phyloP scores from a whole-genome alignment of 768 basidiomycete species.

The Kwoniella shandongensis region DNA sequence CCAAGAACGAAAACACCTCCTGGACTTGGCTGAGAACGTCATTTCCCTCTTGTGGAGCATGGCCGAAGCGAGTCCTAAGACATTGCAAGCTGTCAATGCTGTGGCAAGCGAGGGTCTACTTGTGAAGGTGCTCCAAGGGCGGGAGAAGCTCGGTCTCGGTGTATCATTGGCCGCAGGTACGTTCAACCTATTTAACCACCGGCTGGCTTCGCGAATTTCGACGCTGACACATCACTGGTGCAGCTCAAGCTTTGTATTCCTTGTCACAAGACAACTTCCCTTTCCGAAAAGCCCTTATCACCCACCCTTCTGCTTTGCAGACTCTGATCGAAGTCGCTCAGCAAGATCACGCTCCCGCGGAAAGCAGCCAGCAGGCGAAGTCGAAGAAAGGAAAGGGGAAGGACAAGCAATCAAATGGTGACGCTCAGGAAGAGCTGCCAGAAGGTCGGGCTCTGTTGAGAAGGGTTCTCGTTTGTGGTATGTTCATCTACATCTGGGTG shows the following conservation, averaged over 20 bases:
- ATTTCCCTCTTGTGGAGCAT: conserved; percentile 92
- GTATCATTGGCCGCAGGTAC: conserved; percentile 79
- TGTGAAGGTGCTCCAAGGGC: conserved; percentile 79
- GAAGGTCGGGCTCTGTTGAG: conserved; percentile 38
- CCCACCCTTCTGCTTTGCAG: conserved; percentile 27
- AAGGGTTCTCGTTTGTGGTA: conserved; percentile 39
- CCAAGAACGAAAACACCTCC: conserved; percentile 68
- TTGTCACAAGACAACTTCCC: conserved; percentile 87
- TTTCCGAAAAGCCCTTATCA: conserved; percentile 65
- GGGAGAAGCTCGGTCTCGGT: conserved; percentile 66
- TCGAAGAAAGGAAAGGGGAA: conserved; percentile 47
- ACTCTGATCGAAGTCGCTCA: conserved; percentile 25
- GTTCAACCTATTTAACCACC: conserved; percentile 18
- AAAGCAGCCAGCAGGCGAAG: conserved; percentile 12
- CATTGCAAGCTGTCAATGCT: conserved; percentile 79
- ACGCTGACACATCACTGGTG: background rate
- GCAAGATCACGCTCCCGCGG: conserved; percentile 26
- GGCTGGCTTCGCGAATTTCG: background rate
- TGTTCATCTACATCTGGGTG: conserved; percentile 7
- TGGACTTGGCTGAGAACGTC: conserved; percentile 86
- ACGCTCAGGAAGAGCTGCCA: conserved; percentile 50
- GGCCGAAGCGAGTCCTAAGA: conserved; percentile 83
- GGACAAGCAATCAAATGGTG: conserved; percentile 24
- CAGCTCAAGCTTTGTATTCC: conserved; percentile 90
- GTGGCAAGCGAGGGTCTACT: conserved; percentile 77